Percentiles rank a stretch among this genome's conserved stretches.
Conservation (phyloP, 1,284 basidiomycete species). For the Cutaneotrichosporon sp. region DNA sequence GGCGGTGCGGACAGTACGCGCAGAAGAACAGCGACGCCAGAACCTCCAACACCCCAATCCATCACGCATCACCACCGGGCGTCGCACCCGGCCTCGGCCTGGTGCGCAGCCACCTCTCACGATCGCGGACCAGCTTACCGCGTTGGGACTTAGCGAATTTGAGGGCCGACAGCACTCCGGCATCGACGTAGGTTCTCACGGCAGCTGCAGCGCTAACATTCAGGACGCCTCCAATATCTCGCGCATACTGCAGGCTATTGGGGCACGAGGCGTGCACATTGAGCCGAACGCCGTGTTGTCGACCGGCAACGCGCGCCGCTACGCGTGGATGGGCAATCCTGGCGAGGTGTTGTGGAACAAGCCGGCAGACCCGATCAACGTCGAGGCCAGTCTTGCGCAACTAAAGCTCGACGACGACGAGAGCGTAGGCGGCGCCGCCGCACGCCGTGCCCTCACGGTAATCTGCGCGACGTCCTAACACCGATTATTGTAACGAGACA, state of each 20-base stretch:
- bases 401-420: background rate
- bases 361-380: conserved; percentile 1
- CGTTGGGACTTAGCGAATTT: conserved; percentile 58
- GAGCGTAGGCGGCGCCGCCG: background rate
- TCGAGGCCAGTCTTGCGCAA: background rate
- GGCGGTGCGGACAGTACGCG: conserved; percentile 48
- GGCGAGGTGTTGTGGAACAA: conserved; percentile 45
- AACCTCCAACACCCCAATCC: conserved; percentile 30
- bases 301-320: conserved; percentile 46
- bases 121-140: conserved; percentile 49
- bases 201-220: background rate
- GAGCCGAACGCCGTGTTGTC: conserved; percentile 70
- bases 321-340: conserved; percentile 51
- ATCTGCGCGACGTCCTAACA: conserved; percentile 2
- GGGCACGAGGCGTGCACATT: conserved; percentile 64
- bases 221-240: conserved; percentile 84
- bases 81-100: conserved; percentile 11
- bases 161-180: conserved; percentile 80
- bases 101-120: conserved; percentile 32
- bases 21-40: background rate
- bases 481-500: background rate
- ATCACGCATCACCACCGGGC: conserved; percentile 32
- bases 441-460: background rate
- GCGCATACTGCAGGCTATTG: conserved; percentile 72
- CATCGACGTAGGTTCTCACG: conserved; percentile 68